Evolutionary conservation across 208 protist species (phyloP).

Genomic region (Angomonas ambiguus): DNA sequence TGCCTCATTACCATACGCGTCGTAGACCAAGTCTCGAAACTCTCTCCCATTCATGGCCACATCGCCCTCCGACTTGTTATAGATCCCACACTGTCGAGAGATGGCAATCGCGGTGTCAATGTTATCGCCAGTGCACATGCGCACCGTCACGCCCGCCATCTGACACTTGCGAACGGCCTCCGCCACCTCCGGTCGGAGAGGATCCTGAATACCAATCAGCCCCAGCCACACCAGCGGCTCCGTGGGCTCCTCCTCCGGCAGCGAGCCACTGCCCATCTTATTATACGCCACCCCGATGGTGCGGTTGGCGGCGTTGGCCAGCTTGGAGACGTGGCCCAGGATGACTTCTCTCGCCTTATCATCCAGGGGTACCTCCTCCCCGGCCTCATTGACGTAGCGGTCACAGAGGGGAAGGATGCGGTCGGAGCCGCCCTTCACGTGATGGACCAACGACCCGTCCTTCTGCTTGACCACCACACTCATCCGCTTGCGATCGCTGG

Average conservation of each 20-base stretch:
- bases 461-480: slow-evolving; percentile 46
- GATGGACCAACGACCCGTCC: slow-evolving; percentile 46
- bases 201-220: slow-evolving; percentile 95
- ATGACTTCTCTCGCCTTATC: slow-evolving; percentile 39
- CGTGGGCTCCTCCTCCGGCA: slow-evolving; percentile 60
- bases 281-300: slow-evolving; percentile 84
- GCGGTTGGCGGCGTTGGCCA: slow-evolving; percentile 64
- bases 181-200: slow-evolving; percentile 91
- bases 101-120: slow-evolving; percentile 92
- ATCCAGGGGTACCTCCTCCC: slow-evolving; percentile 34
- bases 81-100: slow-evolving; percentile 91
- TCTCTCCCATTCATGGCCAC: slow-evolving; percentile 86
- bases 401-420: slow-evolving; percentile 77
- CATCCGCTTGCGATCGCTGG: slow-evolving; percentile 88
- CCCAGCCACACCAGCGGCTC: slow-evolving; percentile 87
- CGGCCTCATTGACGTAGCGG: slow-evolving; percentile 48
- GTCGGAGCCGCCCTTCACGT: slow-evolving; percentile 93
- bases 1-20: slow-evolving; percentile 67
- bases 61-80: slow-evolving; percentile 44
- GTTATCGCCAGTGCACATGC: slow-evolving; percentile 97
- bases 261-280: slow-evolving; percentile 15
- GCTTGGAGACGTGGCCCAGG: slow-evolving; percentile 31
- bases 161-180: slow-evolving; percentile 90
- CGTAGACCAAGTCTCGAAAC: slow-evolving; percentile 82
- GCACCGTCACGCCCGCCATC: slow-evolving; percentile 91